Percentiles rank a stretch among this genome's conserved stretches.
These are phyloP conservation scores for Naganishia cerealis DNA, from an alignment of 1,284 basidiomycete species.

Conservation along the genomic window DNA sequence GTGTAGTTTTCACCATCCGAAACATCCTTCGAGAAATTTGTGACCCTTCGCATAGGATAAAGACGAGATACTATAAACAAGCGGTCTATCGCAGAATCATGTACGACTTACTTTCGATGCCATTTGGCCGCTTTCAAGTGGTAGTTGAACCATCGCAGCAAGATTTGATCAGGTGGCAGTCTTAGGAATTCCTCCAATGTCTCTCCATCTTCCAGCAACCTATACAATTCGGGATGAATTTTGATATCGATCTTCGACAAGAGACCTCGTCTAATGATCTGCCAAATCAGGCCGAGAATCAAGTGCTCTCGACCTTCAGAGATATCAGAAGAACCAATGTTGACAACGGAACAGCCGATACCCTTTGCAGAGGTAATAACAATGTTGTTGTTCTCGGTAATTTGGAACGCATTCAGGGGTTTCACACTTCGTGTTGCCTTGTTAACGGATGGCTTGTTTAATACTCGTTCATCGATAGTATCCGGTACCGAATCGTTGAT, in stretches of 20 bases:
- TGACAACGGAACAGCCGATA: slow-evolving; percentile 97
- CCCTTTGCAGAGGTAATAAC: slow-evolving; percentile 97
- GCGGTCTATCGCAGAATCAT: not conserved
- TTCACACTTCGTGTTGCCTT: slow-evolving; percentile 59
- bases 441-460: slow-evolving; percentile 77
- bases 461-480: slow-evolving; percentile 95
- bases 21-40: slow-evolving; percentile 95
- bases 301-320: slow-evolving; percentile 93
- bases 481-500: slow-evolving; percentile 99
- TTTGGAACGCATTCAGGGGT: slow-evolving; percentile 90
- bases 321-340: slow-evolving; percentile 91
- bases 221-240: slow-evolving; percentile 92
- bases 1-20: slow-evolving; percentile 97
- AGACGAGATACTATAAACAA: not conserved
- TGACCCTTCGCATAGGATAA: slow-evolving; percentile 63
- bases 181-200: slow-evolving; percentile 92
- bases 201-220: slow-evolving; percentile 92
- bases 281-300: slow-evolving; percentile 98
- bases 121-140: slow-evolving; percentile 94
- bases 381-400: slow-evolving; percentile 99
- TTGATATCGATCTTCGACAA: slow-evolving; percentile 96
- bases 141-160: slow-evolving; percentile 97
- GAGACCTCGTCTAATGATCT: slow-evolving; percentile 90
- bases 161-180: slow-evolving; percentile 92
- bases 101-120: slow-evolving; percentile 66